Percentiles rank a stretch among this genome's conserved stretches.
Conservation (phyloP, 495 filamentous ascomycete species). For the Talaromyces proteolyticus region DNA sequence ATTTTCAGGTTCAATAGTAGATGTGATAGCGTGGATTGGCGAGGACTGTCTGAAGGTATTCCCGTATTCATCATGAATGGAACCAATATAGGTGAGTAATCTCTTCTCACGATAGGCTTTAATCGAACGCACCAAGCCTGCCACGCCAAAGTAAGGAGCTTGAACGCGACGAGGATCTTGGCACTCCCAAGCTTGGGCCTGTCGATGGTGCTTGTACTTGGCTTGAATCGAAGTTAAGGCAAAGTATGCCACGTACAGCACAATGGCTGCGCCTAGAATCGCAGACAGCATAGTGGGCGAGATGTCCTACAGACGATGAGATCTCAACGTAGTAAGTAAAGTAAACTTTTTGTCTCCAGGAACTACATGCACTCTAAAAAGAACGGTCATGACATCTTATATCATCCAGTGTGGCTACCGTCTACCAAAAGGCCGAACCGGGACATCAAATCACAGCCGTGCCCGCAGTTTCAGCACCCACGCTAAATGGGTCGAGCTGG, state of each 20-base stretch:
- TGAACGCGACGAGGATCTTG: background rate
- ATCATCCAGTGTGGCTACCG: background rate
- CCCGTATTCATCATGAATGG: background rate
- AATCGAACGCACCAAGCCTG: background rate
- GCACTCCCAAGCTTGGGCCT: background rate
- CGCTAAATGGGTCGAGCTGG: background rate
- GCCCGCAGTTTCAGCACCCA: background rate
- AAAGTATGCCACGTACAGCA: background rate
- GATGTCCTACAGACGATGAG: too few species aligned
- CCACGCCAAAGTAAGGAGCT: background rate
- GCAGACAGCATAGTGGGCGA: background rate
- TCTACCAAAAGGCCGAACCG: background rate
- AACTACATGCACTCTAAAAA: background rate
- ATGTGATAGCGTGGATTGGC: background rate
- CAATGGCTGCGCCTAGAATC: background rate
- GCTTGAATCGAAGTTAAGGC: background rate
- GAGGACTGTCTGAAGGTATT: background rate
- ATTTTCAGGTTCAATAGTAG: slow-evolving; percentile 49
- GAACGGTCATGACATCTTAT: background rate
- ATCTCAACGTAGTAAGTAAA: too few species aligned
- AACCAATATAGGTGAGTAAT: background rate
- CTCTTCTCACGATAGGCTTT: background rate
- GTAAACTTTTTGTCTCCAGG: background rate
- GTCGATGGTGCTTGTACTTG: background rate
- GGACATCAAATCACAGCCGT: background rate